Percentiles rank a stretch among this genome's conserved stretches.
These are phyloP conservation scores for Fagus sylvatica DNA, from an alignment of 306 rosid genomes.

Conservation along the genomic window DNA sequence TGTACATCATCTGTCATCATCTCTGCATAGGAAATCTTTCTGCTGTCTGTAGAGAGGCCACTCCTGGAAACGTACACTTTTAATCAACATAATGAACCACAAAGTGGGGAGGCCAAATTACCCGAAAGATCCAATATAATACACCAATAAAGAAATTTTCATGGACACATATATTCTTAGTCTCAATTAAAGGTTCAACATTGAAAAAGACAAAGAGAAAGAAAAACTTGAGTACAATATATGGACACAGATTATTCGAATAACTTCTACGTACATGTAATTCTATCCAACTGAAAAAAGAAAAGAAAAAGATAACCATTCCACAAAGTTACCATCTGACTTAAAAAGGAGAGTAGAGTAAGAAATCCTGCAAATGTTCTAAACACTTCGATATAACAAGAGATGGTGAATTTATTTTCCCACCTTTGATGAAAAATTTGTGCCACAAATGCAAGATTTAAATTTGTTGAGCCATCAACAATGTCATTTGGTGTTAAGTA, in stretches of 20 bases:
- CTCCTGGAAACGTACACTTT: conserved; percentile 53
- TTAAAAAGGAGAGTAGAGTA: not conserved
- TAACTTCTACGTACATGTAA: not conserved
- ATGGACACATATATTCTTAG: not conserved
- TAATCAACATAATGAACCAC: conserved; percentile 19
- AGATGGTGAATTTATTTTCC: conserved; percentile 13
- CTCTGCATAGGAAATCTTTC: conserved; percentile 80
- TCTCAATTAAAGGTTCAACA: not conserved
- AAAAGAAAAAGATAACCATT: not conserved
- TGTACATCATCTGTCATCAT: conserved; percentile 92
- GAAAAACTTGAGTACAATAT: not conserved
- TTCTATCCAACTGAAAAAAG: not conserved
- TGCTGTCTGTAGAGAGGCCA: conserved; percentile 83
- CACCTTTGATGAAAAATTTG: conserved; percentile 94
- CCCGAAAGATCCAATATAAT: conserved; percentile 6
- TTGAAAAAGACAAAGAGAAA: not conserved
- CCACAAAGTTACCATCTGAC: not conserved
- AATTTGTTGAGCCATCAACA: conserved; percentile 79
- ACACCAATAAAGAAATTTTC: not conserved
- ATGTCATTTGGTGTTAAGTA: conserved; percentile 77
- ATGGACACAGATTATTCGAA: not conserved
- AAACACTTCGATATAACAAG: not conserved
- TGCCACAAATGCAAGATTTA: conserved; percentile 93
- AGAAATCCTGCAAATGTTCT: not conserved
- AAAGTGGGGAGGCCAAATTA: not conserved